Conservation (phyloP, 306 rosid species). For the Acacia crassicarpa region DNA sequence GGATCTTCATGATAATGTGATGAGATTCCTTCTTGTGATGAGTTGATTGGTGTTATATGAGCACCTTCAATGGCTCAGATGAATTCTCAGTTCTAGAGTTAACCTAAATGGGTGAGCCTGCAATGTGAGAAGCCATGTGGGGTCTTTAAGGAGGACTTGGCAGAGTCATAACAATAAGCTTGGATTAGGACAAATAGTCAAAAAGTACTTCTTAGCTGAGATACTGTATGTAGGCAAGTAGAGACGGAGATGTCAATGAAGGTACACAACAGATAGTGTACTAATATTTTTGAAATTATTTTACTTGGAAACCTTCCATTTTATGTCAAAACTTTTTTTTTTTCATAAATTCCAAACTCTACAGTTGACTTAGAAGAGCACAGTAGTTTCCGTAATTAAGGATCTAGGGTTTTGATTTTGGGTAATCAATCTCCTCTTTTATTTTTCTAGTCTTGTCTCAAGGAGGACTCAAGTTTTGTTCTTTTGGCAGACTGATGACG, state of each 20-base stretch:
- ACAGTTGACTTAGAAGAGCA: not conserved
- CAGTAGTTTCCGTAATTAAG: not conserved
- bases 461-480: not conserved
- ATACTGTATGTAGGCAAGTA: not conserved
- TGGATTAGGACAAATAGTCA: not conserved
- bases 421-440: not conserved
- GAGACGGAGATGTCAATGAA: not conserved
- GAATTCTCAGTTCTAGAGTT: slow-evolving; percentile 1
- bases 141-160: slow-evolving; percentile 6
- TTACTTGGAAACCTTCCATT: not conserved
- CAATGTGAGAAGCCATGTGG: slow-evolving; percentile 7
- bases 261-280: not conserved
- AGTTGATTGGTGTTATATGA: slow-evolving; percentile 23
- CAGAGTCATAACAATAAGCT: slow-evolving; percentile 16
- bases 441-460: not conserved
- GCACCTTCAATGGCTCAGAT: slow-evolving; percentile 26
- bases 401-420: not conserved
- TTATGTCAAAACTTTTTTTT: not conserved
- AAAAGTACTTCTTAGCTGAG: not conserved
- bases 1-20: slow-evolving; percentile 23
- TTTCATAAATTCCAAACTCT: not conserved
- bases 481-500: not conserved
- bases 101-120: slow-evolving; percentile 12
- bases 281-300: not conserved
- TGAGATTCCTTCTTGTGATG: slow-evolving; percentile 24